Percentiles rank a stretch among this genome's conserved stretches.
These are phyloP conservation scores for Pseudocercospora pini-densiflorae DNA, from an alignment of 2,329 filamentous ascomycete species.

Conservation along the genomic window DNA sequence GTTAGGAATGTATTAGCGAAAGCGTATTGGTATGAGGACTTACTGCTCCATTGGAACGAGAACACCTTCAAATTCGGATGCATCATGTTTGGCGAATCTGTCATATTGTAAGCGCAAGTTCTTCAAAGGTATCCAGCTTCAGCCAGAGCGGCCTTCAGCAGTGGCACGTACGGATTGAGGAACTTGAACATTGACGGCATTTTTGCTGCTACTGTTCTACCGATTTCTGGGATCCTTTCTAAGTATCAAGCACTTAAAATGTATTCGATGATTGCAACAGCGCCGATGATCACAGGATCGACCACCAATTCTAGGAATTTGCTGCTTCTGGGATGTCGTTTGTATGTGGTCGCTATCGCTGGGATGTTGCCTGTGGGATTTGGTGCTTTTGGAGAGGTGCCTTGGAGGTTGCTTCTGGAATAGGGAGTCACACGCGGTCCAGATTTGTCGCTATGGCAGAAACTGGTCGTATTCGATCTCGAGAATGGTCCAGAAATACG, in stretches of 20 bases:
- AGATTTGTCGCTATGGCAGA: not conserved
- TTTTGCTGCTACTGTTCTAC: not conserved
- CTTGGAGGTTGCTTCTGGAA: not conserved
- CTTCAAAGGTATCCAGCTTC: not conserved
- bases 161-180: conserved; percentile 8
- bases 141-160: not conserved
- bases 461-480: not conserved
- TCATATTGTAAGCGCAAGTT: not conserved
- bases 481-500: not conserved
- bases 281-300: not conserved
- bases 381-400: not conserved
- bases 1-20: not conserved
- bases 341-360: not conserved
- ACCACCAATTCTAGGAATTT: not conserved
- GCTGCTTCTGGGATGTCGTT: conserved; percentile 4
- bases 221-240: not conserved
- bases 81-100: conserved; percentile 54
- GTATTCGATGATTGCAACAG: not conserved
- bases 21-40: not conserved
- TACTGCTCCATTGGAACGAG: conserved; percentile 53
- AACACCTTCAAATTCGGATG: conserved; percentile 56
- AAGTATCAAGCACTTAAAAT: not conserved
- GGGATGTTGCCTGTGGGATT: not conserved
- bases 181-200: conserved; percentile 6
- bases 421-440: not conserved